Conservation (phyloP, 2,329 filamentous ascomycete genomes). For the Apiospora hydei region DNA sequence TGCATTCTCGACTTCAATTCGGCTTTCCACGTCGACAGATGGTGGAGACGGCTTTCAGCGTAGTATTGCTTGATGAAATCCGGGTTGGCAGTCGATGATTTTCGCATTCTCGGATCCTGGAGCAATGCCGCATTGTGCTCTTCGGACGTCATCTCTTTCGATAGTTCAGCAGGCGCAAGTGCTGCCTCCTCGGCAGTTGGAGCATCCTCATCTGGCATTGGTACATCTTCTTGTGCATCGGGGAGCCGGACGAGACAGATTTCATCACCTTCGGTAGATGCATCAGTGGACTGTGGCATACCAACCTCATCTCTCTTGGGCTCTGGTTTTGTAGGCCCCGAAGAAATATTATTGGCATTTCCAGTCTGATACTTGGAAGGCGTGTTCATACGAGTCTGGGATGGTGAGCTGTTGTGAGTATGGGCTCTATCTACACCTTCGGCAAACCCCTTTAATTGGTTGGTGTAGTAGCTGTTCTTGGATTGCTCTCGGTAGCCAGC, state of each 20-base stretch:
- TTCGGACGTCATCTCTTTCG: conserved; percentile 74
- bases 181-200: not conserved
- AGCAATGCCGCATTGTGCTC: conserved; percentile 90
- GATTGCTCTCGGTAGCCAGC: conserved; percentile 82
- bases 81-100: conserved; percentile 90
- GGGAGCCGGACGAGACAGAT: conserved; percentile 22
- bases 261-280: conserved; percentile 2
- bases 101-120: conserved; percentile 83
- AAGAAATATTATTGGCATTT: not conserved
- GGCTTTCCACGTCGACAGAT: conserved; percentile 96
- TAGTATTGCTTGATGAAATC: conserved; percentile 96
- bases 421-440: not conserved
- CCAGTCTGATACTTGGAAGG: not conserved
- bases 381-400: not conserved
- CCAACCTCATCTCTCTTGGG: not conserved
- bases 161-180: conserved; percentile 28
- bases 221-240: not conserved
- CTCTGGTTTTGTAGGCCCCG: not conserved
- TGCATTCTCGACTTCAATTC: conserved; percentile 91
- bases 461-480: conserved; percentile 82
- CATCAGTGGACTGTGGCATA: not conserved
- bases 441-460: conserved; percentile 61
- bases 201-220: not conserved
- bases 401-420: not conserved
- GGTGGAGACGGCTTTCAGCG: conserved; percentile 91